Evolutionary conservation across 2,329 filamentous ascomycete species (phyloP).

Genomic region (Fusarium nurragi): DNA sequence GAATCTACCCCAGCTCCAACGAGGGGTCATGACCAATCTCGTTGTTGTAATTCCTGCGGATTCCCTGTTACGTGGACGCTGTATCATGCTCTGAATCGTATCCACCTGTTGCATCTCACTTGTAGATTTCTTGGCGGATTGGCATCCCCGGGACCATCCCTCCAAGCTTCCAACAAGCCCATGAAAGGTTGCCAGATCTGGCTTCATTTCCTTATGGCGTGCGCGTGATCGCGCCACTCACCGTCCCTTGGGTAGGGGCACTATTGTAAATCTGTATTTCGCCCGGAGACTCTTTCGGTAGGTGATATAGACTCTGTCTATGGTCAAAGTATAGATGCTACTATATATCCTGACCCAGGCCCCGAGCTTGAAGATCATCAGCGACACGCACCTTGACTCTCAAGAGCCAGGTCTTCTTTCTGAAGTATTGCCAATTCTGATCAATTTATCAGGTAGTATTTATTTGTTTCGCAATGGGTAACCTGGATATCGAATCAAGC

Average conservation of each 20-base stretch:
- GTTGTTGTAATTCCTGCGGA: not conserved
- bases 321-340: constrained; percentile 16
- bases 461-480: constrained; percentile 31
- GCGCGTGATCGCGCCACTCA: constrained; percentile 39
- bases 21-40: constrained; percentile 16
- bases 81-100: not conserved
- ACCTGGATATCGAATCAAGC: constrained; percentile 45
- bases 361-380: constrained; percentile 18
- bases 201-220: constrained; percentile 40
- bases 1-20: constrained; percentile 31
- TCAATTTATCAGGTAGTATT: not conserved
- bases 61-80: constrained; percentile 1
- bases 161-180: not conserved
- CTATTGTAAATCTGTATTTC: constrained; percentile 8
- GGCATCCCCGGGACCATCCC: constrained; percentile 1
- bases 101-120: not conserved
- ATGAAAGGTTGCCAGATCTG: constrained; percentile 26
- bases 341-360: constrained; percentile 38
- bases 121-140: constrained; percentile 1
- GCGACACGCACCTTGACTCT: constrained; percentile 7
- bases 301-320: not conserved
- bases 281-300: constrained; percentile 38
- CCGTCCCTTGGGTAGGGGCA: not conserved
- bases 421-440: not conserved
- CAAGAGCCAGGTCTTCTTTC: not conserved